These are phyloP conservation scores for Thraustochytrium striatum DNA, from an alignment of 352 stramenopile genomes.

Conservation along the genomic window DNA sequence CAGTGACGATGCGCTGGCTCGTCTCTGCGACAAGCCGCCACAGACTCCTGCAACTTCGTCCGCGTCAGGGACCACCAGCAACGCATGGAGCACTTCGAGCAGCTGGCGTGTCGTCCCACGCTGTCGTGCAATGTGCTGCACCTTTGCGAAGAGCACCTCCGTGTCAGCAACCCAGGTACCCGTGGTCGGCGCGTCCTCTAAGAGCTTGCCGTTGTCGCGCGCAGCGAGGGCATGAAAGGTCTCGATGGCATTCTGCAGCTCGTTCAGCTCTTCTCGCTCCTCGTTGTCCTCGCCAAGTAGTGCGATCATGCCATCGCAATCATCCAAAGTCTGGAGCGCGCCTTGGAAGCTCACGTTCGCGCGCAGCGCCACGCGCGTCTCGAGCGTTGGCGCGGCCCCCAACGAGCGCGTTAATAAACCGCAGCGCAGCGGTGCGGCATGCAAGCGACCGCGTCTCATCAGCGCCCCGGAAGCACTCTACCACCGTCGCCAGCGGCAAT, in stretches of 20 bases:
- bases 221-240: background rate
- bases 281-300: slow-evolving; percentile 33
- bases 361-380: slow-evolving; percentile 16
- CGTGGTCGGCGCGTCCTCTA: slow-evolving; percentile 6
- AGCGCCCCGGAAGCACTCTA: background rate
- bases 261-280: background rate
- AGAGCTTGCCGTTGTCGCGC: background rate
- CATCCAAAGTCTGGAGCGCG: background rate
- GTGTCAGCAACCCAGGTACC: slow-evolving; percentile 12
- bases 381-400: background rate
- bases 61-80: slow-evolving; percentile 1
- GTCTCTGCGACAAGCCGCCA: slow-evolving; percentile 24
- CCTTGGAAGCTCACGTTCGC: slow-evolving; percentile 9
- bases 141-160: slow-evolving; percentile 13
- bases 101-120: background rate
- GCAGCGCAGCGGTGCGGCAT: background rate
- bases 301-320: background rate
- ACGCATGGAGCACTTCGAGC: background rate
- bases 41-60: background rate
- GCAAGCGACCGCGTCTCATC: slow-evolving; percentile 2
- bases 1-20: slow-evolving; percentile 13
- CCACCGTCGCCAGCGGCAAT: background rate
- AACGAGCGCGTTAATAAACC: slow-evolving; percentile 17
- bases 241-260: background rate
- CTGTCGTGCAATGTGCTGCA: background rate